Conservation (phyloP, 2,329 filamentous ascomycete genomes). For the Alternaria dauci region DNA sequence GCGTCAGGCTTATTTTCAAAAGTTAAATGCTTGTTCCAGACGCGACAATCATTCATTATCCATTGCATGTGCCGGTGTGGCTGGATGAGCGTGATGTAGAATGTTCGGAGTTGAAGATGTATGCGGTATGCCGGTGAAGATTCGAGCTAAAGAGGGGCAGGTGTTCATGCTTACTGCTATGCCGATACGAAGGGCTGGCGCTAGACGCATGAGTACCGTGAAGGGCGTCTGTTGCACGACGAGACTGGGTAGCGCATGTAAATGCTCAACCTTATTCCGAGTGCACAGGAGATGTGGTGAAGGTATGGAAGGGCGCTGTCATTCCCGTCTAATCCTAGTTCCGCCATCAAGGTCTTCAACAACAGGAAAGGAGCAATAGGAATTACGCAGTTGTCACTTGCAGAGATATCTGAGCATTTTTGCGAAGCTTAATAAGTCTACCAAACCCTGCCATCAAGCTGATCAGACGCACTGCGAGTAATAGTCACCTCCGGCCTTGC, state of each 20-base stretch:
- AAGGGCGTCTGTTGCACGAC: background rate
- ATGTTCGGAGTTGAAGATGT: background rate
- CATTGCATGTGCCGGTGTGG: background rate
- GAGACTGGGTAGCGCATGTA: background rate
- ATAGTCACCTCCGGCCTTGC: conserved; percentile 9
- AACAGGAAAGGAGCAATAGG: background rate
- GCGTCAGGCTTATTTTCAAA: background rate
- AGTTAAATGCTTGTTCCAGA: background rate
- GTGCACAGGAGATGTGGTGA: background rate
- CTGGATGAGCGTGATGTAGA: background rate
- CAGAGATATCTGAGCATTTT: background rate
- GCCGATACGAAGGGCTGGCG: background rate
- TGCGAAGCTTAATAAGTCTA: background rate
- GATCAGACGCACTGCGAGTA: conserved; percentile 14
- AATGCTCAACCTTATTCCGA: background rate
- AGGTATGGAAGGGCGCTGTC: background rate
- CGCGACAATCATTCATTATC: background rate
- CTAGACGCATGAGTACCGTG: background rate
- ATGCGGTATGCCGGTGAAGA: background rate
- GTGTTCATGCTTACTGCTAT: background rate
- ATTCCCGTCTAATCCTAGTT: background rate
- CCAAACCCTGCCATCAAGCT: background rate
- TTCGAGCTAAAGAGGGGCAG: background rate
- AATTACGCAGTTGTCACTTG: background rate
- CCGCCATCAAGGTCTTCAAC: conserved; percentile 8